Percentiles rank a stretch among this genome's conserved stretches.
Conservation (phyloP, 169 alveolate genomes). For the Sarcocystis neurona region DNA sequence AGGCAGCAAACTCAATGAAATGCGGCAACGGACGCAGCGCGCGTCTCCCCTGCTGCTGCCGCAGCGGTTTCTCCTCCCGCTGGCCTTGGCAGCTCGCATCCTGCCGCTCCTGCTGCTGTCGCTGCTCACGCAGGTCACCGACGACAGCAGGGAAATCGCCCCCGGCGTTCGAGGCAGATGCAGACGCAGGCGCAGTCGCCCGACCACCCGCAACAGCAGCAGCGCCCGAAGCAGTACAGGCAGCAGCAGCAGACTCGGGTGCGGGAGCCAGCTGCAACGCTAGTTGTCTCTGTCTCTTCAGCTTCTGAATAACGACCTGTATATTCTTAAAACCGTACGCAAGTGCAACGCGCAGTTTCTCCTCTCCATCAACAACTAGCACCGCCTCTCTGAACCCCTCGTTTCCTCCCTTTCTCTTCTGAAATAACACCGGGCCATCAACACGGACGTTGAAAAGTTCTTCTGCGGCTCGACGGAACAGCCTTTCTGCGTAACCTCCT, state of each 20-base stretch:
- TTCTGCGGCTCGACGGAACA: constrained; percentile 54
- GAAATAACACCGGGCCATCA: constrained; percentile 39
- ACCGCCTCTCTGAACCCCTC: constrained; percentile 47
- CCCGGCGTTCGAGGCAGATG: no score
- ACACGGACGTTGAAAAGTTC: constrained; percentile 33
- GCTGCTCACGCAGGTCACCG: no score
- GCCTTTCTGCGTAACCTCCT: constrained; percentile 53
- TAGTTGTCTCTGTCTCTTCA: constrained; percentile 7
- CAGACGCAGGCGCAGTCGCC: neutral
- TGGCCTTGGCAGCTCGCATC: neutral
- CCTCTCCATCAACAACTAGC: constrained; percentile 43
- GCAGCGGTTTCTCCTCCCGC: neutral
- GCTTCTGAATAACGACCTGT: constrained; percentile 52
- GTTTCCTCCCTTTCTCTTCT: neutral
- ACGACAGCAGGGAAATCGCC: no score
- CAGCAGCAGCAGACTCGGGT: neutral
- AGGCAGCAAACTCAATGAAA: constrained; percentile 90
- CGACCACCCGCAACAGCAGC: neutral
- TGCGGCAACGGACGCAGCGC: constrained; percentile 58
- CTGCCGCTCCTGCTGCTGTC: neutral
- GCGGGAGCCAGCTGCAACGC: no score
- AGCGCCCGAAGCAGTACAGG: neutral
- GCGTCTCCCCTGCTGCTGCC: neutral
- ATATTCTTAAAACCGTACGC: constrained; percentile 64
- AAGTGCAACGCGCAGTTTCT: constrained; percentile 20